Base-by-base conservation (phyloP, 75 land plant genomes). In the Gnetum montanum region DNA sequence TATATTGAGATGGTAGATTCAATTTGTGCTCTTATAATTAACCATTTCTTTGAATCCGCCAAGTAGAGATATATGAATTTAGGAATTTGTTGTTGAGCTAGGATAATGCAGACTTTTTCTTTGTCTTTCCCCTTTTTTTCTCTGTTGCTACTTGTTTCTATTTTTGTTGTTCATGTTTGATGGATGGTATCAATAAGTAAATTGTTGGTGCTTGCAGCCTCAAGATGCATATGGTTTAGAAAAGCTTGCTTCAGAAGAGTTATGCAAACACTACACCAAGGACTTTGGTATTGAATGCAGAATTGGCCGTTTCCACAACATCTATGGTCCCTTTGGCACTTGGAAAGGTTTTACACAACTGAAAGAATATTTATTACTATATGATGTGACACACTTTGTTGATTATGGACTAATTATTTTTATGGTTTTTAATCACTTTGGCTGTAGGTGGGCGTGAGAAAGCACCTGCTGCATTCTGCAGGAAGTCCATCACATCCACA, bases 221-320 rank as follows among this genome's bases (percentile, higher is more conserved):
- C 95, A 89, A 85, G 95, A 89, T 82, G 95, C 95, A 1, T 89
- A 89, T 66, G 95, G 95, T 22, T 59, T 89, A 43, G 95, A 89
- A 64, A 89, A 89, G 64, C 70, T 89, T 31, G 85, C 86, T 18
- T 72, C 83, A 10, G 95, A 89, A 47, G 95, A 85, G 57, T 49
- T 89, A 22, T 89, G 95, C 83, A 89, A 89, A 62, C 95, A 89
- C 46, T 89, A 89, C 69, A 89, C 74, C 34, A 89, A 78, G 80
- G 95, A 89, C 53, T 89, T 89, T 66, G 77, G 80, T 6, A 85
- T 89, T 63, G 95, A 81, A 51, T 89, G 95, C 67, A 59, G 95
- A 1, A 71, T 89, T 73, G 95, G 95, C 8, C 76, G 95, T 11
- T 89, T 89, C 67, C 95, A 85, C 57, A 89, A 89, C 52, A 89